Percentiles rank a stretch among this genome's conserved stretches.
Conservation (phyloP, 176 grass and related monocot species). For the Calamus simplicifolius region DNA sequence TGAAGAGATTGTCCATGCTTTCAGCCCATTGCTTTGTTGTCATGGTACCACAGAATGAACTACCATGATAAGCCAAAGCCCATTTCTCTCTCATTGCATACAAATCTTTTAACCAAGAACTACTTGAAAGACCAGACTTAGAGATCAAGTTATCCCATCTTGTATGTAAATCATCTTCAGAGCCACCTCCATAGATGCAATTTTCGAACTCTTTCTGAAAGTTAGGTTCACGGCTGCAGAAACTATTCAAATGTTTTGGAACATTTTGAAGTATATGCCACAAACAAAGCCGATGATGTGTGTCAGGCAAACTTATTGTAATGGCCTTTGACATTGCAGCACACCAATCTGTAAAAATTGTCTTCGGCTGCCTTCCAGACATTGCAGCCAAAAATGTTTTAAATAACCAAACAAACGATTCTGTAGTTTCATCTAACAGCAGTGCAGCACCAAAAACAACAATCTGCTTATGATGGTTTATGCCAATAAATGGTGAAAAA, state of each 20-base stretch:
- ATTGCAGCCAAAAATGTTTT: constrained; percentile 30
- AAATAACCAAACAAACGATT: constrained; percentile 43
- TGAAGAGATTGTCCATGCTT: constrained; percentile 40
- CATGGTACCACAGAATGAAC: constrained; percentile 26
- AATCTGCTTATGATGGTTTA: constrained; percentile 42
- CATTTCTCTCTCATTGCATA: constrained; percentile 22
- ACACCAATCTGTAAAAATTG: constrained; percentile 35
- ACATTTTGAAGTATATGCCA: constrained; percentile 35
- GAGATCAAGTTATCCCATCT: constrained; percentile 29
- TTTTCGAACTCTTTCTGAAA: constrained; percentile 35
- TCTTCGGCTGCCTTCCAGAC: constrained; percentile 35
- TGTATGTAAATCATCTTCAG: constrained; percentile 31
- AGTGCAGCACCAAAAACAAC: constrained; percentile 41
- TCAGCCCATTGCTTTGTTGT: constrained; percentile 28
- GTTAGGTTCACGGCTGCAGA: background rate
- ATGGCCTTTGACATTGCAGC: constrained; percentile 29
- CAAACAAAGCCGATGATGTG: constrained; percentile 23
- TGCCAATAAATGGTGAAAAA: constrained; percentile 33
- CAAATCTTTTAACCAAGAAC: constrained; percentile 35
- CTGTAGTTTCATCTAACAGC: constrained; percentile 28
- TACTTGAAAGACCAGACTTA: constrained; percentile 24
- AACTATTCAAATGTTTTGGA: constrained; percentile 17
- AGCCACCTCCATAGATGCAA: constrained; percentile 27
- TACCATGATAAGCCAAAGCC: constrained; percentile 18
- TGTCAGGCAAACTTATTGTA: constrained; percentile 13